Evolutionary conservation across 345 rosid genomes (phyloP), one percentile per base, ranked within the genome.

Genomic region (Raphanus sativus): DNA sequence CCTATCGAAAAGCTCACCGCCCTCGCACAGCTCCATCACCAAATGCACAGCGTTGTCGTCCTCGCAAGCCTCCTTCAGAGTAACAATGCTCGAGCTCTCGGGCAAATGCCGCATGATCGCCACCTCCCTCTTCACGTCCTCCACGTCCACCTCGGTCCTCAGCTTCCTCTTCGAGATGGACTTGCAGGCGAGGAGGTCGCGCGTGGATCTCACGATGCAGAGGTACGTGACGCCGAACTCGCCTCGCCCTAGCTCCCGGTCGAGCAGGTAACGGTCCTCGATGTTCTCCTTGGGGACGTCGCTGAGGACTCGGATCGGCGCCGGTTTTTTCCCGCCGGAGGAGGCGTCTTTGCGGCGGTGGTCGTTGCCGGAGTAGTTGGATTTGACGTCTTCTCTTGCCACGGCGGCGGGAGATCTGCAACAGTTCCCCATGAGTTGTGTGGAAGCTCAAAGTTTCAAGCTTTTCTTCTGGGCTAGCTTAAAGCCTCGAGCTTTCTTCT

Each of bases 331-430:
- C 2, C 87, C 85, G 60, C 87, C 85, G 69, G 21, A 64, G 0
- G 83, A 21, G 21, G 4, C 64, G 29, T 88, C 92, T 73, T 87
- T 90, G 67, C 88, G 88, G 59, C 72, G 83, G 80, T 90, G 94
- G 85, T 90, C 96, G 75, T 86, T 83, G 12, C 90, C 87, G 70
- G 94, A 80, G 77, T 75, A 90, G 86, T 75, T 89, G 11, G 98
- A 86, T 83, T 96, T 96, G 12, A 96, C 99, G 62, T 96, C 99
- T 62, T 96, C 98, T 65, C 99, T 83, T 59, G 98, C 99, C 0
- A 93, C 98, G 1, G 99, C 89, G 0, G 98, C 99, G 55, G 99
- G 99, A 86, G 99, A 95, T 95, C 99, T 92, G 84, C 99, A 95
- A 76, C 99, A 95, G 83, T 95, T 95, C 62, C 99, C 99, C 99